Evolutionary conservation across 441 rosid species (phyloP), one percentile per base, ranked within the genome.

Genomic region (Rhodomyrtus psidioides): DNA sequence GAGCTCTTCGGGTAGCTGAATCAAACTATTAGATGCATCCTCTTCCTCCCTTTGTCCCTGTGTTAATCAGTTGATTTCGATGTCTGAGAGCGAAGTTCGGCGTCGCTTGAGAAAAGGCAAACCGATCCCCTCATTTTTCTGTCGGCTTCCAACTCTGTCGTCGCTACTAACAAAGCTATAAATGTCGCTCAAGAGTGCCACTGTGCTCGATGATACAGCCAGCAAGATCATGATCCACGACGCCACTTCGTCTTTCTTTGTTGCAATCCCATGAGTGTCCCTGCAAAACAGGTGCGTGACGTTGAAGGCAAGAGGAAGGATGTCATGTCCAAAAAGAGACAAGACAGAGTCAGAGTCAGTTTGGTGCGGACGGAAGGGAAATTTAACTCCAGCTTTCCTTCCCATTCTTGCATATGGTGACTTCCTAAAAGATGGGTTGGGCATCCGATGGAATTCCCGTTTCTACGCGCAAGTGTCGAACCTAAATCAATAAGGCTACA

Each of bases 201-300:
- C 93, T 7, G 86, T 88, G 89, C 96, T 94, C 8, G 93, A 91
- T 16, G 92, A 88, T 84, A 91, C 86, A 9, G 96, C 92, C 85
- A 93, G 87, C 42, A 90, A 12, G 81, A 94, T 90, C 96, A 93
- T 92, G 53, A 91, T 34, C 94, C 94, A 93, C 28, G 95, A 91
- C 51, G 86, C 87, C 84, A 90, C 13, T 85, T 84, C 91, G 89
- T 93, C 96, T 13, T 87, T 91, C 91, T 88, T 91, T 9, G 93
- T 93, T 59, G 94, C 92, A 56, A 92, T 90, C 82, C 94, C 92
- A 75, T 91, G 91, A 56, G 87, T 85, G 79, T 94, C 94, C 92
- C 95, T 93, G 88, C 58, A 87, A 42, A 85, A 65, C 53, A 74
- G 83, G 62, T 10, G 58, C 26, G 26, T 1, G 14, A 82, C 27